Evolutionary conservation across 78 protist genomes (phyloP), one percentile per base, ranked within the genome.

Genomic region (Speleostelium caveatum): DNA sequence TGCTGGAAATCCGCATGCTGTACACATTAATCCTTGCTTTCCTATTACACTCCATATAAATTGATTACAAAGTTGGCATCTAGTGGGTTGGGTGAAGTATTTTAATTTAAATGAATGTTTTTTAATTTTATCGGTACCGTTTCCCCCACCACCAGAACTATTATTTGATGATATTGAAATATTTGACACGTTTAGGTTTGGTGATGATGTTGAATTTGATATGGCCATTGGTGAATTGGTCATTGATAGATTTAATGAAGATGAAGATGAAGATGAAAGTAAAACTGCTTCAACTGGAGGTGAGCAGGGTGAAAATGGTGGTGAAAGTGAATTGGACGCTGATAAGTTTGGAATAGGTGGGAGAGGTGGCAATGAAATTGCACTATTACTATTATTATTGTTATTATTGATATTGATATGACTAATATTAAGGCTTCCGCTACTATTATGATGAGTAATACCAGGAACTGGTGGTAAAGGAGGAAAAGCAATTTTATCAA

Each of bases 41-140:
- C 86, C 86, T 24, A 75, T 62, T 49, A 75, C 53, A 49, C 73
- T 67, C 86, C 73, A 62, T 1, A 75, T 75, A 21, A 42, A 62
- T 49, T 62, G 73, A 17, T 24, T 53, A 53, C 86, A 75, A 1
- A 41, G 24, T 21, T 36, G 14, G 30, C 86, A 75, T 32, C 61
- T 60, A 2, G 86, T 75, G 3, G 73, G 71, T 32, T 75, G 71
- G 10, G 71, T 75, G 49, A 75, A 75, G 22, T 62, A 75, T 49
- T 75, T 75, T 3, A 36, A 21, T 61, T 63, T 75, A 21, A 75
- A 62, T 45, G 1, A 12, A 39, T 75, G 86, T 1, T 71, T 6
- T 49, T 62, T 75, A n/a, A 59, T 58, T 22, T 58, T 22, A 22
- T 8, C 33, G 7, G 63, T 19, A 7, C 7, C 4, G 63, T n/a